A percentile compares a stretch with the other conserved stretches of the same genome.
phyloP scores from a whole-genome alignment of 2,329 filamentous ascomycete genomes.

The Dactylellina cionopaga region DNA sequence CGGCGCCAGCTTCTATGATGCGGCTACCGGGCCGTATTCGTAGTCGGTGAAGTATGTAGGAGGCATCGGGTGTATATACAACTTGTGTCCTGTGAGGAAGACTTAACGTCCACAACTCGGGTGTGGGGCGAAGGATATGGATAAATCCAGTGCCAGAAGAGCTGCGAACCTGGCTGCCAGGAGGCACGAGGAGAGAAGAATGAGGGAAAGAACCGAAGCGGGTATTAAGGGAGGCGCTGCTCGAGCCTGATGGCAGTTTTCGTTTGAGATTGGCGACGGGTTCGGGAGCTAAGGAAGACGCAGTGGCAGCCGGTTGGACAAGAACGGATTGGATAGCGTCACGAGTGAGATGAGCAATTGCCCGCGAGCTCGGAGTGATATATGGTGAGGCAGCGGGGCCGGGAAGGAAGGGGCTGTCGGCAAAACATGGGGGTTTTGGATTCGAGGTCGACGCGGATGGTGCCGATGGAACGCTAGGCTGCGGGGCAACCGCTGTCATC shows the following conservation, averaged over 20 bases:
- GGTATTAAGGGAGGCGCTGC: conserved; percentile 75
- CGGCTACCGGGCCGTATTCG: conserved; percentile 76
- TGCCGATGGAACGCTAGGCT: neutral
- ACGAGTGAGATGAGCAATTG: conserved; percentile 51
- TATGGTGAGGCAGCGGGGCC: neutral
- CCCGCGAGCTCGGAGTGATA: conserved; percentile 35
- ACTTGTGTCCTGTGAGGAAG: conserved; percentile 85
- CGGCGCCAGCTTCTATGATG: conserved; percentile 82
- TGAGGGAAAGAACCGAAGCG: conserved; percentile 92
- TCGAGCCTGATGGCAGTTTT: conserved; percentile 29
- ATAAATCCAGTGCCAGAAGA: conserved; percentile 71
- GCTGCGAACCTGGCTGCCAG: conserved; percentile 59
- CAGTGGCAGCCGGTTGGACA: conserved; percentile 18
- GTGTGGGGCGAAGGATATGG: conserved; percentile 80
- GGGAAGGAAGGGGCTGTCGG: conserved; percentile 43
- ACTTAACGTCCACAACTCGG: conserved; percentile 82
- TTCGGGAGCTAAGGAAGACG: conserved; percentile 22
- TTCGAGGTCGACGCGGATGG: conserved; percentile 1
- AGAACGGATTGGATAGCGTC: conserved; percentile 38
- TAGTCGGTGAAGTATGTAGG: conserved; percentile 81
- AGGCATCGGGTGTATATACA: conserved; percentile 87
- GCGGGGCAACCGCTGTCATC: conserved; percentile 37
- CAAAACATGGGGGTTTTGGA: conserved; percentile 8
- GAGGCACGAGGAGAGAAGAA: conserved; percentile 76
- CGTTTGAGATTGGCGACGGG: conserved; percentile 48